These are phyloP conservation scores for Didymella pomorum DNA, from an alignment of 2,329 filamentous ascomycete genomes.

Conservation along the genomic window DNA sequence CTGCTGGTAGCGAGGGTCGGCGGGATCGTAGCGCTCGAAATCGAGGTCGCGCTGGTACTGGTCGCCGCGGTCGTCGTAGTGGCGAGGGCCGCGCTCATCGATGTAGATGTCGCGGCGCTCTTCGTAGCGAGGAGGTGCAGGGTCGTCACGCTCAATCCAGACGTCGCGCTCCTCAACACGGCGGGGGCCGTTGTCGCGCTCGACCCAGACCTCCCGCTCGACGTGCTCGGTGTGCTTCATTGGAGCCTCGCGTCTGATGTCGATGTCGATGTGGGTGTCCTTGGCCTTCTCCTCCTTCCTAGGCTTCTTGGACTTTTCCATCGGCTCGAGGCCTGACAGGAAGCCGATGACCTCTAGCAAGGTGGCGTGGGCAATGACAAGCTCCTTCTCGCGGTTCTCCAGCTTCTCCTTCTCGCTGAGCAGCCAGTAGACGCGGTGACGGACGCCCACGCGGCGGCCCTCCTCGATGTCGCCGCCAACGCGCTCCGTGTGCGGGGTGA, in stretches of 20 bases:
- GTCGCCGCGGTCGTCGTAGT: slow-evolving; percentile 35
- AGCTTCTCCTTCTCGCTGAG: slow-evolving; percentile 53
- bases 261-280: slow-evolving; percentile 41
- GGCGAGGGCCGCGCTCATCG: slow-evolving; percentile 34
- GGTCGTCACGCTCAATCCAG: slow-evolving; percentile 38
- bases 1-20: slow-evolving; percentile 39
- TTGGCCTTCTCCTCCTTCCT: slow-evolving; percentile 31
- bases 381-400: slow-evolving; percentile 49
- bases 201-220: slow-evolving; percentile 42
- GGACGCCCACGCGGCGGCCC: slow-evolving; percentile 47
- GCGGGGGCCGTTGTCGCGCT: slow-evolving; percentile 36
- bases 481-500: slow-evolving; percentile 48
- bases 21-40: slow-evolving; percentile 31
- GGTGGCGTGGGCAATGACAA: slow-evolving; percentile 44
- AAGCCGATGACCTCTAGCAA: slow-evolving; percentile 48
- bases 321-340: slow-evolving; percentile 46
- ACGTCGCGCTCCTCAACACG: slow-evolving; percentile 43
- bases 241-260: slow-evolving; percentile 40
- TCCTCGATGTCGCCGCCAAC: slow-evolving; percentile 46
- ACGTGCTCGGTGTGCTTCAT: slow-evolving; percentile 35
- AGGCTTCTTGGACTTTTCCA: slow-evolving; percentile 33
- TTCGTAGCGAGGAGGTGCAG: slow-evolving; percentile 29
- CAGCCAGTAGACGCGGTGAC: slow-evolving; percentile 50
- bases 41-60: slow-evolving; percentile 32
- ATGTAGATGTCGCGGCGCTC: slow-evolving; percentile 34